A percentile compares a stretch with the other conserved stretches of the same genome.
phyloP scores from a whole-genome alignment of 2,329 filamentous ascomycete genomes.

The Remersonia thermophila region DNA sequence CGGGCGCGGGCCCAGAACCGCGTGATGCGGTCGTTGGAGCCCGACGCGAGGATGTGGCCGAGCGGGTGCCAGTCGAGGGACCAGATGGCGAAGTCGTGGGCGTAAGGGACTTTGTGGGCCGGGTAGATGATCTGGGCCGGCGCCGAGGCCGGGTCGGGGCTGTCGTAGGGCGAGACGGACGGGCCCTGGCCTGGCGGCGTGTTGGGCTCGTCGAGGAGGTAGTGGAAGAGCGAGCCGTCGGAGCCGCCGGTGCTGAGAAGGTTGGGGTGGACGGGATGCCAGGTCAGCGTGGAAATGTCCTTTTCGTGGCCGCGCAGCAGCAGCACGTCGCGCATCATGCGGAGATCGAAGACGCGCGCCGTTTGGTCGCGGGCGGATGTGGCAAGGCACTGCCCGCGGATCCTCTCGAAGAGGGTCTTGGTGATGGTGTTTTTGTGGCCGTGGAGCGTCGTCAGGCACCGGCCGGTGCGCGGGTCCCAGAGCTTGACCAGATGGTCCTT shows the following conservation, averaged over 20 bases:
- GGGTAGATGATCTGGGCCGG: slow-evolving; percentile 86
- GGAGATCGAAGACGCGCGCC: slow-evolving; percentile 82
- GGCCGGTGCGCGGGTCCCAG: slow-evolving; percentile 88
- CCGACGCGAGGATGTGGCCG: slow-evolving; percentile 87
- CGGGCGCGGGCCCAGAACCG: slow-evolving; percentile 90
- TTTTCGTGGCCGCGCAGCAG: slow-evolving; percentile 91
- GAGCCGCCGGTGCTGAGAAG: slow-evolving; percentile 82
- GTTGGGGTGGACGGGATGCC: slow-evolving; percentile 87
- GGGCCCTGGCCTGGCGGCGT: slow-evolving; percentile 60
- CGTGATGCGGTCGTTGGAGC: slow-evolving; percentile 92
- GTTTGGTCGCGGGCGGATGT: slow-evolving; percentile 90
- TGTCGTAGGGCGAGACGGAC: slow-evolving; percentile 74
- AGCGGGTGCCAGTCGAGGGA: slow-evolving; percentile 96
- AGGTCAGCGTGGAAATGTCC: slow-evolving; percentile 81
- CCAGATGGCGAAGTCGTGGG: slow-evolving; percentile 94
- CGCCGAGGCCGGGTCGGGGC: slow-evolving; percentile 63
- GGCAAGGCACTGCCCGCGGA: slow-evolving; percentile 72
- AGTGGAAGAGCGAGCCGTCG: slow-evolving; percentile 83
- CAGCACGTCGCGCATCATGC: slow-evolving; percentile 97
- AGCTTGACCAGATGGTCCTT: slow-evolving; percentile 97
- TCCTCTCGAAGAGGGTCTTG: slow-evolving; percentile 79
- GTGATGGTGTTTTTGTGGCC: slow-evolving; percentile 97
- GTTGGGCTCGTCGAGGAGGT: slow-evolving; percentile 91
- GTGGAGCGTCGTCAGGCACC: slow-evolving; percentile 85
- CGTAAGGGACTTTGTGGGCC: slow-evolving; percentile 73